Evolutionary conservation across 2,329 filamentous ascomycete species (phyloP).

Genomic region (Colletotrichum sp.): DNA sequence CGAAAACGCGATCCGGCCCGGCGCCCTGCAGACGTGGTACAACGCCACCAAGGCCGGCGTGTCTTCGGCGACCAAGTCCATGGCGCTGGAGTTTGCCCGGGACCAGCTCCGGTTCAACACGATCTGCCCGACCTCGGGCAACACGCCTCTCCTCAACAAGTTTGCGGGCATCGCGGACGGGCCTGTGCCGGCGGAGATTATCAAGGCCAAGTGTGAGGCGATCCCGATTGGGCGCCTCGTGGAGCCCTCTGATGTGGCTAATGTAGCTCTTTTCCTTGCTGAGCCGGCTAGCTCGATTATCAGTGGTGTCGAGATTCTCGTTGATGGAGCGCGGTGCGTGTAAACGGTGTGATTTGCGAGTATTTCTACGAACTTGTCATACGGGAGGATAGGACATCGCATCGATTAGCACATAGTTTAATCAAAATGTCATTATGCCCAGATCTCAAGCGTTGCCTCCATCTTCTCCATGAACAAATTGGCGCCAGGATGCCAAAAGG

Average conservation of each 20-base stretch:
- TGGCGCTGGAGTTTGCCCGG: constrained; percentile 10
- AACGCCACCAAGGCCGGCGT: constrained; percentile 14
- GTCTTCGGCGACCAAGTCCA: neutral
- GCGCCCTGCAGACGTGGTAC: constrained; percentile 5
- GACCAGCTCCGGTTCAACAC: constrained; percentile 14
- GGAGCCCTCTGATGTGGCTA: neutral
- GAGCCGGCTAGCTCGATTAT: neutral
- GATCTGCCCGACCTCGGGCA: neutral
- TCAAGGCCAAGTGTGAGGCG: neutral
- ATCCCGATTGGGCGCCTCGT: neutral
- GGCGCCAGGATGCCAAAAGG: accelerated
- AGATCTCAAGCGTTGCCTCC: neutral
- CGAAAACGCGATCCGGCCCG: neutral
- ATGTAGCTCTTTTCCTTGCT: neutral
- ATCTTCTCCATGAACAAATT: neutral
- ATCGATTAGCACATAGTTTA: neutral
- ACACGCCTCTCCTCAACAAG: neutral
- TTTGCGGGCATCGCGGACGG: neutral
- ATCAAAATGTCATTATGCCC: accelerated
- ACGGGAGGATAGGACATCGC: neutral
- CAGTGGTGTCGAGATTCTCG: neutral
- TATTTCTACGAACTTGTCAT: neutral
- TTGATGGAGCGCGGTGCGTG: neutral
- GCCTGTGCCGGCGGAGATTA: neutral
- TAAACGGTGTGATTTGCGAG: neutral